These are phyloP conservation scores for Colletotrichum truncatum DNA, from an alignment of 2,329 filamentous ascomycete species.

Conservation along the genomic window DNA sequence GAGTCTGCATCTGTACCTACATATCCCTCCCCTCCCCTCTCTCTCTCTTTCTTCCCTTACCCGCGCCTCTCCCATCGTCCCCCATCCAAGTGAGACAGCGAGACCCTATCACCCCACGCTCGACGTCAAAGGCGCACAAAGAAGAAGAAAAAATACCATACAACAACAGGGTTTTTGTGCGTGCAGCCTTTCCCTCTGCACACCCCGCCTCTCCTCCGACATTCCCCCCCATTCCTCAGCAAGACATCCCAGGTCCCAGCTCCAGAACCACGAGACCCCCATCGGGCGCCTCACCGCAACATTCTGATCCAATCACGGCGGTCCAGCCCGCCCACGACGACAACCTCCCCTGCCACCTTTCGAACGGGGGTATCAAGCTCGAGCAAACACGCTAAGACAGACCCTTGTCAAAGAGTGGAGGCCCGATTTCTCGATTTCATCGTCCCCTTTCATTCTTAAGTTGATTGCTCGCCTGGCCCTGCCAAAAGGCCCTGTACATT, in stretches of 20 bases:
- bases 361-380: slow-evolving; percentile 12
- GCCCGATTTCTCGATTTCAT: slow-evolving; percentile 10
- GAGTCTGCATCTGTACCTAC: slow-evolving; percentile 11
- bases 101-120: slow-evolving; percentile 11
- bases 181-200: not conserved
- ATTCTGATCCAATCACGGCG: slow-evolving; percentile 28
- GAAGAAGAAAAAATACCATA: not conserved
- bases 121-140: not conserved
- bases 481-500: not conserved
- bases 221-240: slow-evolving; percentile 25
- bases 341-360: slow-evolving; percentile 21
- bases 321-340: slow-evolving; percentile 22
- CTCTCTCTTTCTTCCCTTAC: not conserved
- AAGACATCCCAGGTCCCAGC: slow-evolving; percentile 30
- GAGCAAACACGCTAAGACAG: slow-evolving; percentile 14
- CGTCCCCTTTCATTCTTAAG: not conserved
- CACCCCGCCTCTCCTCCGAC: not conserved
- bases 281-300: slow-evolving; percentile 28
- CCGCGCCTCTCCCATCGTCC: not conserved
- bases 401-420: not conserved
- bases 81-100: not conserved
- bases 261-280: slow-evolving; percentile 28
- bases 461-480: slow-evolving; percentile 16
- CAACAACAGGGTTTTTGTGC: not conserved
- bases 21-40: not conserved